Percentiles rank a stretch among this genome's conserved stretches.
Evolutionary conservation across 371 early-diverging fungal genomes (phyloP).

Genomic region (Zychaea mexicana): DNA sequence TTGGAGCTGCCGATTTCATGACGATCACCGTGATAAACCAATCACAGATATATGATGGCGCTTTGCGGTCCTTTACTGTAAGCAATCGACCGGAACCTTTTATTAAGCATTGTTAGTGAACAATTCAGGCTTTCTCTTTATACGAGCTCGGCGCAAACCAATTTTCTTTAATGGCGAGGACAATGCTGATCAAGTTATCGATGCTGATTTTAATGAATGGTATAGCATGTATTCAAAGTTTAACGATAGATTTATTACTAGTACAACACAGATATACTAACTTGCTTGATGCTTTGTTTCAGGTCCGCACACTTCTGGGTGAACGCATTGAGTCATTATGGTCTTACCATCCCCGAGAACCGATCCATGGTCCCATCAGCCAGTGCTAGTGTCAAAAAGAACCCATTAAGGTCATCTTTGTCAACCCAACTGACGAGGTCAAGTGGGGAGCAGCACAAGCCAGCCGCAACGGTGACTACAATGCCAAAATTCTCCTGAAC

Average conservation of each 20-base stretch:
- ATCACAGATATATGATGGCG: no score
- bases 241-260: no score
- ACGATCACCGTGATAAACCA: no score
- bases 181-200: slow-evolving; percentile 57
- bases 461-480: slow-evolving; percentile 35
- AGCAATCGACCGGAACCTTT: no score
- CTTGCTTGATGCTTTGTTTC: no score
- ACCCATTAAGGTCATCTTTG: slow-evolving; percentile 24
- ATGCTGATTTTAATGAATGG: slow-evolving; percentile 50
- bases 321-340: slow-evolving; percentile 28
- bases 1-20: no score
- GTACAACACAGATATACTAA: no score
- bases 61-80: no score
- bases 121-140: no score
- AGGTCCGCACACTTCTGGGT: slow-evolving; percentile 51
- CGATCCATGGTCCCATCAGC: slow-evolving; percentile 40
- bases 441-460: slow-evolving; percentile 29
- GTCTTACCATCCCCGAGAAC: slow-evolving; percentile 31
- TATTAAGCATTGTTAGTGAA: no score
- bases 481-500: slow-evolving; percentile 25
- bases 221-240: no score
- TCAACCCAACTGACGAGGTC: slow-evolving; percentile 29
- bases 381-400: slow-evolving; percentile 11
- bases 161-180: slow-evolving; percentile 47
- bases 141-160: no score